These are phyloP conservation scores for Talaromyces sp. DNA, from an alignment of 2,329 filamentous ascomycete genomes.

Conservation along the genomic window DNA sequence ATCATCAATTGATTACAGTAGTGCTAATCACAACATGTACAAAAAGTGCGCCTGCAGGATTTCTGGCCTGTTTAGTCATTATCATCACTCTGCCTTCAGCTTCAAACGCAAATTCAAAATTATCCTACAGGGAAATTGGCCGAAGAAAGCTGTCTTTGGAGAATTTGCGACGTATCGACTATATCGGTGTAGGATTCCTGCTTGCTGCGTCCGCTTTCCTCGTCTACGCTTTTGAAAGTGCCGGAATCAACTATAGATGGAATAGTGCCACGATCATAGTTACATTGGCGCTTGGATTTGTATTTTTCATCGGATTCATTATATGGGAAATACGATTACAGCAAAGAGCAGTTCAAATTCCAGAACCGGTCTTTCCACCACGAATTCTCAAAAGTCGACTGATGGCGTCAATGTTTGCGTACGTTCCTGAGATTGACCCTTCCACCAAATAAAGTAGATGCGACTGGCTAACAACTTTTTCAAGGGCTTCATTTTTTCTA, in stretches of 20 bases:
- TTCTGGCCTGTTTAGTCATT: background rate
- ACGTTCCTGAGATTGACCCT: conserved; percentile 18
- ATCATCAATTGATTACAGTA: too few relatives aligned
- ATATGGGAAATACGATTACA: conserved; percentile 30
- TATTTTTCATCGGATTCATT: background rate
- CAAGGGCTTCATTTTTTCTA: conserved; percentile 27
- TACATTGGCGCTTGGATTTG: conserved; percentile 5
- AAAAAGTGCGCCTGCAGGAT: conserved; percentile 9
- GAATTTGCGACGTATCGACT: conserved; percentile 28
- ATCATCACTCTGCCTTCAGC: background rate
- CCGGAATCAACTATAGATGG: conserved; percentile 19
- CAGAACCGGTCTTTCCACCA: conserved; percentile 39
- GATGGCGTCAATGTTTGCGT: conserved; percentile 35
- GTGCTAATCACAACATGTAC: background rate
- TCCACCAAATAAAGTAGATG: too few relatives aligned
- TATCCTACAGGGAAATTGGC: background rate
- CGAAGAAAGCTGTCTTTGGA: conserved; percentile 9
- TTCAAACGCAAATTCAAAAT: background rate
- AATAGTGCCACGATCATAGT: conserved; percentile 15
- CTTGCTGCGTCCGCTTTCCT: conserved; percentile 20
- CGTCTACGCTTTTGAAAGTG: conserved; percentile 21
- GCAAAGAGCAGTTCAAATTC: conserved; percentile 19
- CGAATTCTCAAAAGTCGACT: conserved; percentile 32
- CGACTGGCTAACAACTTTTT: background rate
- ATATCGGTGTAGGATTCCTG: conserved; percentile 29